A percentile compares a stretch with the other conserved stretches of the same genome.
Conservation (phyloP, 2,329 filamentous ascomycete genomes). For the Pyrenochaeta sp. region DNA sequence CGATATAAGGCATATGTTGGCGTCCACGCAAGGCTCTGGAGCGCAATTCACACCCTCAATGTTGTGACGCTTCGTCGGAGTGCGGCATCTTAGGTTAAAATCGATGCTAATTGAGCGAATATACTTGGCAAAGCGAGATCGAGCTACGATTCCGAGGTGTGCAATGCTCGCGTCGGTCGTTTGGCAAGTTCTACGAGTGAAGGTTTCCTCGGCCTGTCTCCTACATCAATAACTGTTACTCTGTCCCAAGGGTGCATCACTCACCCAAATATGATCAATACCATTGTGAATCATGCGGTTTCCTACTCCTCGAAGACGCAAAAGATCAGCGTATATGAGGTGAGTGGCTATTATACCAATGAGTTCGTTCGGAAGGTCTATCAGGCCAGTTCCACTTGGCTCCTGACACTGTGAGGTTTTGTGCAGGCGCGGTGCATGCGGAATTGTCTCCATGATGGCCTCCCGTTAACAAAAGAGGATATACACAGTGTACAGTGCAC, state of each 20-base stretch:
- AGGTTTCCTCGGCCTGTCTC: not conserved
- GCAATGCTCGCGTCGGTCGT: not conserved
- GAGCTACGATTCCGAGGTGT: slow-evolving; percentile 1
- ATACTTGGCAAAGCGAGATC: slow-evolving; percentile 2
- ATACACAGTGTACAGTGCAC: no score
- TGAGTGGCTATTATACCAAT: slow-evolving; percentile 4
- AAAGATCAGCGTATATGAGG: not conserved
- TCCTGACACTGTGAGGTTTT: not conserved
- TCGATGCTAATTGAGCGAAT: slow-evolving; percentile 4
- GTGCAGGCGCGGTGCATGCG: no score
- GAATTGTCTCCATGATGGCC: not conserved
- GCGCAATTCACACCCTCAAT: not conserved
- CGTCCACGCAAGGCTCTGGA: not conserved
- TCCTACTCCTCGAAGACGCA: not conserved
- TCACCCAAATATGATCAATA: slow-evolving; percentile 9
- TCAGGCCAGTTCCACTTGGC: not conserved
- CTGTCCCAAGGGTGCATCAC: not conserved
- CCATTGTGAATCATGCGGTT: slow-evolving; percentile 1
- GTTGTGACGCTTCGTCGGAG: not conserved
- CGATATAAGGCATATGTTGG: not conserved
- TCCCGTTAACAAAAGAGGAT: not conserved
- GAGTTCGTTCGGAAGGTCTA: slow-evolving; percentile 7
- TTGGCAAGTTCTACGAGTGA: not conserved
- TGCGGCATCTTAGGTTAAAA: not conserved
- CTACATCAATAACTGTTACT: not conserved